Evolutionary conservation across 805 yeast genomes (phyloP).

Genomic region (Starmerella powellii): DNA sequence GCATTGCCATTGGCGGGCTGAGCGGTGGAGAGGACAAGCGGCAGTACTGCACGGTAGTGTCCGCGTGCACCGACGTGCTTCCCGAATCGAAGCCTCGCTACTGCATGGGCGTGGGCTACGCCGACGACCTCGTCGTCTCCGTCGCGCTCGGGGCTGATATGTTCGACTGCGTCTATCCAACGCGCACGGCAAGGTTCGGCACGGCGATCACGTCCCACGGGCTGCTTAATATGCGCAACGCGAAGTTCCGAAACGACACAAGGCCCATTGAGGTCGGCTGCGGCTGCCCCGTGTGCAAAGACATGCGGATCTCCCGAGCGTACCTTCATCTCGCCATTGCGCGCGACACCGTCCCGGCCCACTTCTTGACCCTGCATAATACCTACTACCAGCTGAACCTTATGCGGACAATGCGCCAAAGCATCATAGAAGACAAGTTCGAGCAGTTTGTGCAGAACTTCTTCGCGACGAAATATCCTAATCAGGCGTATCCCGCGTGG

Average conservation of each 20-base stretch:
- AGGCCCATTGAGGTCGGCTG: constrained; percentile 33
- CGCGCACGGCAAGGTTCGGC: constrained; percentile 36
- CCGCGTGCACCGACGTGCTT: constrained; percentile 32
- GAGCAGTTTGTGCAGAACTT: constrained; percentile 31
- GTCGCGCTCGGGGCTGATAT: constrained; percentile 38
- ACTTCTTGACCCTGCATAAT: constrained; percentile 34
- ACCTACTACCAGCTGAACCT: constrained; percentile 35
- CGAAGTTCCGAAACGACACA: constrained; percentile 29
- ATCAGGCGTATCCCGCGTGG: constrained; percentile 32
- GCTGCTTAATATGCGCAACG: constrained; percentile 29
- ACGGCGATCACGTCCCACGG: constrained; percentile 35
- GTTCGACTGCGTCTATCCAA: constrained; percentile 38
- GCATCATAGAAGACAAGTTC: constrained; percentile 32
- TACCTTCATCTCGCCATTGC: constrained; percentile 30
- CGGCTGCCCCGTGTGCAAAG: constrained; percentile 34
- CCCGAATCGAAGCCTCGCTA: constrained; percentile 35
- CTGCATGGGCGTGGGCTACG: constrained; percentile 40
- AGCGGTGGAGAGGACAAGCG: constrained; percentile 37
- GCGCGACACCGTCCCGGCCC: constrained; percentile 36
- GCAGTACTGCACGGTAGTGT: constrained; percentile 33
- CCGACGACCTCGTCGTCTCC: constrained; percentile 36
- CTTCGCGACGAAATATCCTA: constrained; percentile 30
- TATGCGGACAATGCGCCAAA: constrained; percentile 32
- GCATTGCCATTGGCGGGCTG: constrained; percentile 38
- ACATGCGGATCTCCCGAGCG: constrained; percentile 32